Evolutionary conservation across 2,329 filamentous ascomycete species (phyloP).

Genomic region (Hymenoscyphus infarciens): DNA sequence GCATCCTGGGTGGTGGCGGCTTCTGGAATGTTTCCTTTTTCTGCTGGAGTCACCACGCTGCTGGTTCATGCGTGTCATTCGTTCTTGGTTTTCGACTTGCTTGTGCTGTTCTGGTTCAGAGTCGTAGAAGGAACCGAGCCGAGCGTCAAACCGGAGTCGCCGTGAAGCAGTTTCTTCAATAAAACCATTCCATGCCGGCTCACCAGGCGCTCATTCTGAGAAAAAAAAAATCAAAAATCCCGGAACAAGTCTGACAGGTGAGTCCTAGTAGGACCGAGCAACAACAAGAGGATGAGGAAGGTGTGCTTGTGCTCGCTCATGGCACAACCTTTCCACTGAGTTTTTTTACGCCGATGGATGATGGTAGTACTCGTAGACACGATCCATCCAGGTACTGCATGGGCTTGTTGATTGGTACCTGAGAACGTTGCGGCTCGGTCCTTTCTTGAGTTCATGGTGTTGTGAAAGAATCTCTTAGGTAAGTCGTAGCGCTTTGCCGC

Average conservation of each 20-base stretch:
- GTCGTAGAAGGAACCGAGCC: not conserved
- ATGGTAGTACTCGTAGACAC: no score
- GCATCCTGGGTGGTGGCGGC: slow-evolving; percentile 14
- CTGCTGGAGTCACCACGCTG: slow-evolving; percentile 1
- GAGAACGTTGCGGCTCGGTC: not conserved
- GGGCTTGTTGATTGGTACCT: not conserved
- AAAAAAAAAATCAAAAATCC: no score
- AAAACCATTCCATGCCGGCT: no score
- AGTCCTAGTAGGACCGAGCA: not conserved
- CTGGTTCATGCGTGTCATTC: slow-evolving; percentile 11
- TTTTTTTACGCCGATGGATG: not conserved
- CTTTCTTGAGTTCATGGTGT: not conserved
- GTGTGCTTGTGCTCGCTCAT: not conserved
- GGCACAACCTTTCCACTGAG: not conserved
- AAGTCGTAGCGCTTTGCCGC: not conserved
- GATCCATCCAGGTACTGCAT: not conserved
- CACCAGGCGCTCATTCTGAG: no score
- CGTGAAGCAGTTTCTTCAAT: not conserved
- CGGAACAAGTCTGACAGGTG: no score
- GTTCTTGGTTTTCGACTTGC: not conserved
- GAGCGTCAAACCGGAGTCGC: not conserved
- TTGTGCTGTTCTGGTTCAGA: not conserved
- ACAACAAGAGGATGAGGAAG: not conserved
- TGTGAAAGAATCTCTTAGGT: not conserved
- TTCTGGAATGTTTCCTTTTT: slow-evolving; percentile 26